Evolutionary conservation across 2,329 filamentous ascomycete genomes (phyloP), one percentile per base, ranked within the genome.

Genomic region (Rhynchosporium secalis): DNA sequence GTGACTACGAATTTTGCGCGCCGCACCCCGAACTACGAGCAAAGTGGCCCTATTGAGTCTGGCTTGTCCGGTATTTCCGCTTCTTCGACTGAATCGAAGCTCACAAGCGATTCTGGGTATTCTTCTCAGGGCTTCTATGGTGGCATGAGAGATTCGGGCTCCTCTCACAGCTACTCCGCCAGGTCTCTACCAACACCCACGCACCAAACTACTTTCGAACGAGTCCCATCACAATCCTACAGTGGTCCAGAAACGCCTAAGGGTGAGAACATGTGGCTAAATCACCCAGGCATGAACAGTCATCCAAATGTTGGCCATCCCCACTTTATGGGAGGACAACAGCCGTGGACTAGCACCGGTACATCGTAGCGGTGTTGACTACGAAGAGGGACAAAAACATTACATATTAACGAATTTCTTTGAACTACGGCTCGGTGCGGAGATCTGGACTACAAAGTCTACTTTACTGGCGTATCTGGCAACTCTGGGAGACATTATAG

Each of bases 321-420:
- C 20, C 71, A 73, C 55, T 72, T 71, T 38, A 65, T 70, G 43
- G 51, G 65, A 2, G 56, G 65, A 33, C 71, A 72, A 26, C 66
- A 70, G 59, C 64, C 66, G 45, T 74, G 72, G 72, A 66, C 71
- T 36, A 70, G 68, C 57, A 67, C 70, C 3, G 67, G 68, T 7
- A 67, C 64, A 15, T 70, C 67, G 33, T 70, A 57, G 49, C 20
- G 59, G 28, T n/a, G 6, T 36, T 9, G 13, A 4, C n/a, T 47
- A 15, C 47, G 15, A n/a, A 20, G 9, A 31, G 40, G 49, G 4
- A 47, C n/a, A 45, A 51, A 59, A 45, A 47, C 3, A 46, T 60
- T 43, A 38, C 49, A 45, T 56, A 58, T 52, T 62, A 12, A 64
- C 62, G 64, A 63, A 60, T 62, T 59, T 66, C 54, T 36, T 65